These are phyloP conservation scores for Theileria parva DNA, from an alignment of 169 alveolate genomes.

Conservation along the genomic window DNA sequence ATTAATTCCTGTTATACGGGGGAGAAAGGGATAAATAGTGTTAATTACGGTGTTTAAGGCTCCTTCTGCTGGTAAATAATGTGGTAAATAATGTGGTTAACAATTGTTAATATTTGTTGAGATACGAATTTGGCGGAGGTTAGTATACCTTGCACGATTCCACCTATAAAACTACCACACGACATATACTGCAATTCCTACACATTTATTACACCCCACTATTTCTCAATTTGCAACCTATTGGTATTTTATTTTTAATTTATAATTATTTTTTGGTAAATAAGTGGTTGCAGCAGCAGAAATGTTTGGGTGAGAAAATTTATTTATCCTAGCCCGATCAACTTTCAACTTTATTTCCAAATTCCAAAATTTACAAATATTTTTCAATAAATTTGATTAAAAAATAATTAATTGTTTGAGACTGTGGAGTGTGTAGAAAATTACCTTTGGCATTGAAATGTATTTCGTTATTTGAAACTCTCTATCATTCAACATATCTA, in stretches of 20 bases:
- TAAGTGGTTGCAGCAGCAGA: no score
- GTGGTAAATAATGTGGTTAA: no score
- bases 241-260: no score
- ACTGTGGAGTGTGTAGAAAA: not conserved
- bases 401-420: not conserved
- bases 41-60: no score
- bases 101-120: no score
- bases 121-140: conserved; percentile 50
- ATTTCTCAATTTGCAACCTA: no score
- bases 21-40: no score
- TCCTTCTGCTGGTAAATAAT: no score
- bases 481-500: conserved; percentile 62
- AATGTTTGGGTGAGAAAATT: no score
- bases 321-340: no score
- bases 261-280: no score
- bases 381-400: not conserved
- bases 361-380: not conserved
- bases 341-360: no score
- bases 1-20: not conserved
- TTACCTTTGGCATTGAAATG: conserved; percentile 33
- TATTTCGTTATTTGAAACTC: conserved; percentile 54
- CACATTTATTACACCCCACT: not conserved
- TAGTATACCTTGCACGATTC: conserved; percentile 66
- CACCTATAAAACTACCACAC: conserved; percentile 63
- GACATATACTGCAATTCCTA: conserved; percentile 61